Percentiles rank a stretch among this genome's conserved stretches.
Conservation (phyloP, 805 yeast species). For the Yarrowia bubula region DNA sequence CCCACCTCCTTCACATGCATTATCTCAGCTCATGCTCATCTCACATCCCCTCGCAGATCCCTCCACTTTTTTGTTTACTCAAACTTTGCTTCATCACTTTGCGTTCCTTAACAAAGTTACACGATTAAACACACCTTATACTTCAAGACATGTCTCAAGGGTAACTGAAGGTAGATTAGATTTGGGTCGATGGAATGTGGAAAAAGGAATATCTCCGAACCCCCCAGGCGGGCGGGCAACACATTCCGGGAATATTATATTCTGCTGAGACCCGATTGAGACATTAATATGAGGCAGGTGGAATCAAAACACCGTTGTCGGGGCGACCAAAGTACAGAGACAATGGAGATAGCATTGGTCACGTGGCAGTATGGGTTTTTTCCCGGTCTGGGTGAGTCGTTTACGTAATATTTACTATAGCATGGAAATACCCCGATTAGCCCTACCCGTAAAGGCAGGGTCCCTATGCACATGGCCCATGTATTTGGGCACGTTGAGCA, state of each 20-base stretch:
- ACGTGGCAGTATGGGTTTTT: not conserved
- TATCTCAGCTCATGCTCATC: too few relatives aligned
- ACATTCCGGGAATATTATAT: not conserved
- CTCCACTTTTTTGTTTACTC: too few relatives aligned
- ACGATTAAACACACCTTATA: not conserved
- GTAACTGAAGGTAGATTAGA: not conserved
- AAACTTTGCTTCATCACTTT: not conserved
- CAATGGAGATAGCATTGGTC: not conserved
- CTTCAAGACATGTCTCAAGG: constrained; percentile 13
- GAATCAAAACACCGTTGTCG: too few relatives aligned
- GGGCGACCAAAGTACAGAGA: not conserved
- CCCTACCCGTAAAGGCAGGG: not conserved
- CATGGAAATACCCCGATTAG: too few relatives aligned
- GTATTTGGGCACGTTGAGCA: not conserved
- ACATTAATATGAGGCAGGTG: too few relatives aligned
- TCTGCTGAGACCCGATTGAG: not conserved
- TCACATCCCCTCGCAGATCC: too few relatives aligned
- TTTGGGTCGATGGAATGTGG: not conserved
- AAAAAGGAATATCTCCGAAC: not conserved
- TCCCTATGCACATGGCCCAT: constrained; percentile 3
- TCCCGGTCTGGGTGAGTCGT: too few relatives aligned
- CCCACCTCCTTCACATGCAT: too few relatives aligned
- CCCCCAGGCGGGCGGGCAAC: not conserved
- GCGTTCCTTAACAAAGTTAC: not conserved
- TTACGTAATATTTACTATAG: too few relatives aligned